Base-by-base conservation (phyloP, 2,329 filamentous ascomycete genomes). In the Trichoderma aggressivum region DNA sequence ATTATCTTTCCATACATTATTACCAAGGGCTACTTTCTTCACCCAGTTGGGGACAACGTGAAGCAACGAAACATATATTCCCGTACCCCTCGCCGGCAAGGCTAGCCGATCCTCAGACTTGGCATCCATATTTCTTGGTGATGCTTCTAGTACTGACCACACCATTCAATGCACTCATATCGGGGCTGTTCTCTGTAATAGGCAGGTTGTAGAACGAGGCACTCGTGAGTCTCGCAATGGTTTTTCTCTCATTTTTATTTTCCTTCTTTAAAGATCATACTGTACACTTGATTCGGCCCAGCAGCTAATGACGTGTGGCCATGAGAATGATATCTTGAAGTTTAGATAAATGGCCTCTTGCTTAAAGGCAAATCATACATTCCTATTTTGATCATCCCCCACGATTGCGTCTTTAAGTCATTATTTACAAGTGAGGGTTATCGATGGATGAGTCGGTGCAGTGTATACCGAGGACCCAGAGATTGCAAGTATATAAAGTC, bases 401-500 rank as follows among this genome's bases (percentile, higher is more conserved):
- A 36, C 59, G 59, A 43, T 66, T 39, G 50, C 50, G 28, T 56
- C 24, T 30, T 56, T 10, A 24, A 26, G 16, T 12, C 47, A n/a
- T 39, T 39, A 21, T 55, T 55, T 53, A 28, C 16, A 28, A 39
- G 2, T 39, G 50, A 56, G 63, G 6, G 21, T 14, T 28, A 56
- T 39, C 6, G 4, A 18, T 7, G 24, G 47, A 55, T 55, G 32
- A 28, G 14, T 55, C 63, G 63, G 63, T 8, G 14, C 62, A 55
- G 10, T 55, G 39, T 65, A 56, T 36, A 28, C 47, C 11, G 21
- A 65, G 6, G 24, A 39, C 36, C 36, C 18, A 39, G 36, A 11
- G 21, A 28, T 56, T 21, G 32, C 21, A 56, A 39, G 21, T 66
- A 66, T 66, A 66, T 66, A 66, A 66, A 66, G 63, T 39, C 63